These are phyloP conservation scores for Plasmodium berghei DNA, from an alignment of 169 alveolate genomes.

Conservation along the genomic window DNA sequence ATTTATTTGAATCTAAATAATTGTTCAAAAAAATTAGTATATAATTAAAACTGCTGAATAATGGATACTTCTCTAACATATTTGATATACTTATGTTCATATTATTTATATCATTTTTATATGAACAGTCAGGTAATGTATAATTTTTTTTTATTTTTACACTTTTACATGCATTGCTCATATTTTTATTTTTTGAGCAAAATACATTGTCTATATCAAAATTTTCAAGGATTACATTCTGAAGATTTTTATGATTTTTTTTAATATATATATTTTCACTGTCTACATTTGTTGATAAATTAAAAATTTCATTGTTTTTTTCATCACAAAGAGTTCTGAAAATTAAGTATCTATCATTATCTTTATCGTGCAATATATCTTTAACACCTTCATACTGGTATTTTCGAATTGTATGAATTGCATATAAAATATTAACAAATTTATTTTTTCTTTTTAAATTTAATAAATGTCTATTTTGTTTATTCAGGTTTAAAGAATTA, in stretches of 20 bases:
- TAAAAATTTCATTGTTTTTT: background rate
- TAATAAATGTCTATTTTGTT: background rate
- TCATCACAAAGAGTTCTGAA: background rate
- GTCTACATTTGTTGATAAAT: background rate
- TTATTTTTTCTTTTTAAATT: background rate
- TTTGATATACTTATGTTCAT: background rate
- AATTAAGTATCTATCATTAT: conserved; percentile 1
- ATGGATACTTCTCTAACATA: background rate
- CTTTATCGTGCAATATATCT: conserved; percentile 25
- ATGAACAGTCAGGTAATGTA: background rate
- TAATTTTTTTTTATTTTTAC: background rate
- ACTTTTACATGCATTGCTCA: background rate
- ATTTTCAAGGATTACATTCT: no score
- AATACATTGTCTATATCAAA: no score
- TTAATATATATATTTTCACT: background rate
- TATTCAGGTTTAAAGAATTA: background rate
- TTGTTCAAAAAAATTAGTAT: conserved; percentile 15
- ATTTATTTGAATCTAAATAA: conserved; percentile 2
- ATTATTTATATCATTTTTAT: background rate
- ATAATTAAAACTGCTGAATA: background rate
- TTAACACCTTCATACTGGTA: conserved; percentile 10
- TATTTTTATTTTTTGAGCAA: no score
- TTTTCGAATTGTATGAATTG: conserved; percentile 5
- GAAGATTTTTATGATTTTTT: no score
- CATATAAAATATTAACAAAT: background rate